Evolutionary conservation across 2,329 filamentous ascomycete species (phyloP).

Genomic region (Coleophoma eucalyptorum): DNA sequence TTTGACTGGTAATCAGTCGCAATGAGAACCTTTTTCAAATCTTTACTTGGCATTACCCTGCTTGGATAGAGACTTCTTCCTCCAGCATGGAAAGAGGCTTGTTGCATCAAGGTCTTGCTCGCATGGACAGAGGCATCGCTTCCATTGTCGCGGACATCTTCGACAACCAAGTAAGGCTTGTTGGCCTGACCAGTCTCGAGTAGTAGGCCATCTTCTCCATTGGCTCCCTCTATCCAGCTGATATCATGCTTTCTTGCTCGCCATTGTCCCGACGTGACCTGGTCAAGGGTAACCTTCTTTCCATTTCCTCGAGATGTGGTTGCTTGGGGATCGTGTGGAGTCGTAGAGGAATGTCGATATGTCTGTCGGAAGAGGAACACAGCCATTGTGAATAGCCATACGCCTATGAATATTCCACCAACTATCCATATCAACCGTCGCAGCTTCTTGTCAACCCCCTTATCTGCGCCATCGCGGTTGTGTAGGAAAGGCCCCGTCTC

Average conservation of each 20-base stretch:
- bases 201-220: conserved; percentile 79
- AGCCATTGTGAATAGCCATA: conserved; percentile 66
- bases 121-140: conserved; percentile 37
- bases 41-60: conserved; percentile 70
- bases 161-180: conserved; percentile 77
- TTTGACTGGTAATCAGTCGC: conserved; percentile 68
- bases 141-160: conserved; percentile 67
- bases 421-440: conserved; percentile 54
- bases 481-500: conserved; percentile 37
- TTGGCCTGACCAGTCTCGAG: conserved; percentile 64
- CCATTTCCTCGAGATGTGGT: conserved; percentile 58
- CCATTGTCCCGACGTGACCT: conserved; percentile 66
- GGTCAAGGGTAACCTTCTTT: conserved; percentile 70
- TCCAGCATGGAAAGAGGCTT: conserved; percentile 55
- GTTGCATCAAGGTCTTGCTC: conserved; percentile 73
- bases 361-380: conserved; percentile 62
- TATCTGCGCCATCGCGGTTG: conserved; percentile 29
- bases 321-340: conserved; percentile 65
- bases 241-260: conserved; percentile 60
- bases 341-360: conserved; percentile 61
- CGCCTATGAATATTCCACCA: conserved; percentile 55
- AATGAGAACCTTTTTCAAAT: conserved; percentile 85
- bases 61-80: conserved; percentile 51
- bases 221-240: conserved; percentile 71
- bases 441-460: conserved; percentile 60